Conservation (phyloP, 305 asterid species). For the Fraxinus xanthoxyloides region DNA sequence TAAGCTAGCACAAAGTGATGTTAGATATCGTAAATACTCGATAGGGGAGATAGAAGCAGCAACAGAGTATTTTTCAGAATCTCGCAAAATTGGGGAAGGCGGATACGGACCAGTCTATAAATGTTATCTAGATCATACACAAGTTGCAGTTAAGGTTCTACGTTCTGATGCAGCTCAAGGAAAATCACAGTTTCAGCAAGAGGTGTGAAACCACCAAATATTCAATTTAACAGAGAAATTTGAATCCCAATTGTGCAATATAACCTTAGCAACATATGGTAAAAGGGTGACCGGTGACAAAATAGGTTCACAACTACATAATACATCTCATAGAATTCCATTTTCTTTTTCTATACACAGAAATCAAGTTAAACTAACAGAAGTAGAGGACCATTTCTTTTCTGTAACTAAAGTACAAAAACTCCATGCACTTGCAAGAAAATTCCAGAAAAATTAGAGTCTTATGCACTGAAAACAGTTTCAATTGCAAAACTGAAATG, state of each 20-base stretch:
- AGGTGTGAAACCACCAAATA: conserved; percentile 36
- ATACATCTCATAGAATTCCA: neutral
- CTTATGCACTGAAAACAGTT: neutral
- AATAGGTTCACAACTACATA: neutral
- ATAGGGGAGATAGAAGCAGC: conserved; percentile 65
- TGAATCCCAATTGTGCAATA: neutral
- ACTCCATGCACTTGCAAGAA: neutral
- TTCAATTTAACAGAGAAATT: neutral
- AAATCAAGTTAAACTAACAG: neutral
- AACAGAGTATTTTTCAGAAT: conserved; percentile 49
- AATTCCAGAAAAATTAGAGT: neutral
- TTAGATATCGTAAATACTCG: conserved; percentile 24
- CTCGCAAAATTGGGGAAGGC: conserved; percentile 83
- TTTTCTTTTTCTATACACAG: neutral
- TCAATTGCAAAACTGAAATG: neutral
- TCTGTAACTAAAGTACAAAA: neutral
- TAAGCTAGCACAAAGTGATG: conserved; percentile 52
- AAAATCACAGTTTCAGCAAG: conserved; percentile 86
- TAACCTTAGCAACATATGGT: neutral
- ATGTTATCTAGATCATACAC: conserved; percentile 69
- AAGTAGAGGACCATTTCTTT: neutral
- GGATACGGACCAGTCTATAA: conserved; percentile 86
- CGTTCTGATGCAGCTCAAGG: conserved; percentile 94
- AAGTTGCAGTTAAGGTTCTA: conserved; percentile 80
- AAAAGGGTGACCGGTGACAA: neutral